These are phyloP conservation scores for Otatea glauca DNA, from an alignment of 176 grass and related monocot species.

Conservation along the genomic window DNA sequence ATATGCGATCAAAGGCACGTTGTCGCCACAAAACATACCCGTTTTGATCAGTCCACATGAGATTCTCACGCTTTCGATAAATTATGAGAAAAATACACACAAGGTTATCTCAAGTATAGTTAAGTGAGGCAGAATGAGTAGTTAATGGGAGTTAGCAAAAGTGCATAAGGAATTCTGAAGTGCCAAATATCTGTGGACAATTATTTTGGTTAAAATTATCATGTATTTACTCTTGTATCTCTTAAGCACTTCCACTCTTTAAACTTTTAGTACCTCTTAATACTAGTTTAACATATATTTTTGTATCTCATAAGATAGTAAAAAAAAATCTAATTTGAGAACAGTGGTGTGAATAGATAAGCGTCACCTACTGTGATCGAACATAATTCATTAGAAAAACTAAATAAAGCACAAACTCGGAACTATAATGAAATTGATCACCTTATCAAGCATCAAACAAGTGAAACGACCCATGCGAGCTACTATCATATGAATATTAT, in stretches of 20 bases:
- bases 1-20: no score
- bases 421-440: no score
- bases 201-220: background rate
- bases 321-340: background rate
- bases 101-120: background rate
- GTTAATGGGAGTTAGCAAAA: background rate
- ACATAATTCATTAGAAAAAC: background rate
- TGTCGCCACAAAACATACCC: no score
- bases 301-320: no score
- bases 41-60: no score
- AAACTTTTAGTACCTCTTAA: no score
- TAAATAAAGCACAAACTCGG: background rate
- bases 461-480: no score
- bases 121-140: background rate
- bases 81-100: background rate
- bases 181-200: background rate
- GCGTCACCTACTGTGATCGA: background rate
- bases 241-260: no score
- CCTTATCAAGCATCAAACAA: no score
- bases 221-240: background rate
- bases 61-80: background rate
- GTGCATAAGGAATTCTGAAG: no score
- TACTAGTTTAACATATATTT: no score
- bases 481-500: no score
- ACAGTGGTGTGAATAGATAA: background rate